A percentile compares a stretch with the other conserved stretches of the same genome.
Evolutionary conservation across 2,329 filamentous ascomycete genomes (phyloP).

Genomic region (Penicillium polonicum): DNA sequence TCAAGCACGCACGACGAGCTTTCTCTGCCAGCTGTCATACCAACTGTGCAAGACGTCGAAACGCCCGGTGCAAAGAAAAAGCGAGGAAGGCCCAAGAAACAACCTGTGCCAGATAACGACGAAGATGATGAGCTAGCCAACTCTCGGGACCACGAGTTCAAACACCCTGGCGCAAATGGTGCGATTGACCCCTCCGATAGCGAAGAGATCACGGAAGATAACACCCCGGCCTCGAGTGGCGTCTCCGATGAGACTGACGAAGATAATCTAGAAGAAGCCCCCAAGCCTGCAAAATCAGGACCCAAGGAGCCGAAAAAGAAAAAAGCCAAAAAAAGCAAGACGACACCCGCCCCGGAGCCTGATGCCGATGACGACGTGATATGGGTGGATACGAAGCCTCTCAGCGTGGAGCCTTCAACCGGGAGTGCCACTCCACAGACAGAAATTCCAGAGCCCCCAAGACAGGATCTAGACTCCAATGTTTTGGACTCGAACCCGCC

Average conservation of each 20-base stretch:
- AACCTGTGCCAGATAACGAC: constrained; percentile 23
- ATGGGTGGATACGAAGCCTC: constrained; percentile 39
- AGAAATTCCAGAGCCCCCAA: neutral
- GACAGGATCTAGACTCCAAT: neutral
- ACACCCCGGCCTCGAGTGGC: constrained; percentile 10
- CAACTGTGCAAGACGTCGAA: constrained; percentile 24
- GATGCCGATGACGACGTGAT: constrained; percentile 44
- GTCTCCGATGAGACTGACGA: constrained; percentile 6
- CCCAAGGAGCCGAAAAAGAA: constrained; percentile 41
- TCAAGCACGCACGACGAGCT: constrained; percentile 30
- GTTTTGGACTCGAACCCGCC: neutral
- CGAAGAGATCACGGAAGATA: constrained; percentile 23
- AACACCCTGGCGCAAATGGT: constrained; percentile 4
- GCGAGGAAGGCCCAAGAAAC: constrained; percentile 34
- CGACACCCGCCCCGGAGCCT: constrained; percentile 34
- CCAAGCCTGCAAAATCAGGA: constrained; percentile 4
- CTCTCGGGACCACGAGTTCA: constrained; percentile 3
- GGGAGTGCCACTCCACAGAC: constrained; percentile 9
- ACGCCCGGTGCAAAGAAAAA: constrained; percentile 28
- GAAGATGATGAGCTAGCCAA: constrained; percentile 32
- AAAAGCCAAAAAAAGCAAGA: constrained; percentile 47
- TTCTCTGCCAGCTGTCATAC: constrained; percentile 20
- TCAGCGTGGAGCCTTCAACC: constrained; percentile 2
- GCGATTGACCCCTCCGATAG: constrained; percentile 12
- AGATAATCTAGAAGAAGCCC: constrained; percentile 3